A percentile compares a stretch with the other conserved stretches of the same genome.
phyloP scores from a whole-genome alignment of 1,284 basidiomycete genomes.

The Irpex sp. region DNA sequence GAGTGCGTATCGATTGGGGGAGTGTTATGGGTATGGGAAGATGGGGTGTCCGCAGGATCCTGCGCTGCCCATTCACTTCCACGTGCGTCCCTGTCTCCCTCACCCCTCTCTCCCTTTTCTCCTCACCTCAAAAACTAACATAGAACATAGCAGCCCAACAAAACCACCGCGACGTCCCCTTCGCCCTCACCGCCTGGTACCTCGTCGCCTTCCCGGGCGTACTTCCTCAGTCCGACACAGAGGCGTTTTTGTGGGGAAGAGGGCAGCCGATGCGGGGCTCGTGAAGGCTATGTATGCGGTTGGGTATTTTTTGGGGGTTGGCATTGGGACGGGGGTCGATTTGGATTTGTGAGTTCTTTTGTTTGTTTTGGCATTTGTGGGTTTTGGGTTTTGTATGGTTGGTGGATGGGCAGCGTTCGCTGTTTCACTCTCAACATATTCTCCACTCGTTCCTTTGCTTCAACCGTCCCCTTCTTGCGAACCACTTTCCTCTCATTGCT shows the following conservation, averaged over 20 bases:
- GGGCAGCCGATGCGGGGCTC: conserved; percentile 84
- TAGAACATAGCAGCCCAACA: conserved; percentile 98
- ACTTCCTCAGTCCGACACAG: conserved; percentile 95
- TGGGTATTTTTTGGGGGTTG: conserved; percentile 95
- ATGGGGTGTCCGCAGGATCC: conserved; percentile 98
- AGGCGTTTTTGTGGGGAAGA: conserved; percentile 94
- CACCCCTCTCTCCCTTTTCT: neutral
- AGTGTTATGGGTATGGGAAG: conserved; percentile 99
- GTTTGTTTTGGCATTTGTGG: too few species aligned
- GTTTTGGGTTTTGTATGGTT: too few species aligned
- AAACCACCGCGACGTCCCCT: conserved; percentile 94
- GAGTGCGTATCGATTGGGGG: conserved; percentile 91
- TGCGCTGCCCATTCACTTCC: conserved; percentile 97
- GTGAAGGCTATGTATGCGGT: conserved; percentile 95
- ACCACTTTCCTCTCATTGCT: too few species aligned
- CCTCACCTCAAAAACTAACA: neutral
- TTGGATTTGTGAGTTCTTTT: conserved; percentile 53
- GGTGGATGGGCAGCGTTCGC: neutral
- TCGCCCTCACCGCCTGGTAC: conserved; percentile 98
- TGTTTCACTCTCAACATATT: conserved; percentile 9
- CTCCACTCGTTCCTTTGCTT: neutral
- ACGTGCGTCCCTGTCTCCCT: conserved; percentile 51
- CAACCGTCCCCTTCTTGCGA: too few species aligned
- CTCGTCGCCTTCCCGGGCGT: conserved; percentile 97
- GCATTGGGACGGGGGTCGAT: conserved; percentile 74